Conservation (phyloP, 306 rosid genomes). For the Fragaria vesca region DNA sequence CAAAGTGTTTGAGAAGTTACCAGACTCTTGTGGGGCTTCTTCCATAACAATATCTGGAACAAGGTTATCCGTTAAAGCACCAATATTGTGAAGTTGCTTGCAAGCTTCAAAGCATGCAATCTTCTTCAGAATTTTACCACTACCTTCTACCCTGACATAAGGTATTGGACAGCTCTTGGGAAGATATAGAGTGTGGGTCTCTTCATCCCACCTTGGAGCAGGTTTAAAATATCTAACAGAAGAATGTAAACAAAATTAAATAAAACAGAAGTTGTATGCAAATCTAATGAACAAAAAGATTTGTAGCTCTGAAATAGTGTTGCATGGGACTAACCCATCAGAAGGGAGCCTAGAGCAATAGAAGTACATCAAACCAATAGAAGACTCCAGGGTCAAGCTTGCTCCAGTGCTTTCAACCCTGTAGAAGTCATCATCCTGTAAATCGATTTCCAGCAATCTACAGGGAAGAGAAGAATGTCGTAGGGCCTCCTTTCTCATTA, state of each 20-base stretch:
- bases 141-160: conserved; percentile 45
- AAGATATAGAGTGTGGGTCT: conserved; percentile 52
- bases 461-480: conserved; percentile 61
- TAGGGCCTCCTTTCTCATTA: conserved; percentile 71
- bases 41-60: conserved; percentile 61
- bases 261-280: not conserved
- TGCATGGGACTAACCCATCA: conserved; percentile 60
- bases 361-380: conserved; percentile 60
- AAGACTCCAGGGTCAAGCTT: conserved; percentile 56
- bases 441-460: conserved; percentile 40
- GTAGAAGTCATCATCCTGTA: conserved; percentile 39
- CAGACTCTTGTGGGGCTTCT: conserved; percentile 49
- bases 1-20: conserved; percentile 37
- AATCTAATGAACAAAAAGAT: conserved; percentile 9
- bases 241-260: not conserved
- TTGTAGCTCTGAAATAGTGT: not conserved
- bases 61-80: conserved; percentile 79
- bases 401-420: conserved; percentile 76
- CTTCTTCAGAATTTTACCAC: conserved; percentile 47
- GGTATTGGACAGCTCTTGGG: conserved; percentile 80
- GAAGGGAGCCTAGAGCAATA: conserved; percentile 90
- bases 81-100: conserved; percentile 74
- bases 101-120: conserved; percentile 89
- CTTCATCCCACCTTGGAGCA: conserved; percentile 65
- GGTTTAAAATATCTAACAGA: conserved; percentile 77